A percentile compares a stretch with the other conserved stretches of the same genome.
Evolutionary conservation across 2,329 filamentous ascomycete genomes (phyloP).

Genomic region (Pochonia chlamydosporia): DNA sequence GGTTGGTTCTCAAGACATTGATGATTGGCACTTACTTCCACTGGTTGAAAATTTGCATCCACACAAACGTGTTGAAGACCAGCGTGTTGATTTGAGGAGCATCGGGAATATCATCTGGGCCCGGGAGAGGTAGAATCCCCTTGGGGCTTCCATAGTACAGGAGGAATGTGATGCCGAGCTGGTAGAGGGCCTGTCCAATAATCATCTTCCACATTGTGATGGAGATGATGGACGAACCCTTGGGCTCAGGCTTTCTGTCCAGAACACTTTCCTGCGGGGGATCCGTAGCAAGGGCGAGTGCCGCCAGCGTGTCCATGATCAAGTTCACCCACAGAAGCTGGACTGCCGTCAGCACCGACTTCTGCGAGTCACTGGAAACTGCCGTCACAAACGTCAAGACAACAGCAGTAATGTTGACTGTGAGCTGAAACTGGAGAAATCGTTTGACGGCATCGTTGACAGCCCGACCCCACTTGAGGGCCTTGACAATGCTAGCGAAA

Average conservation of each 20-base stretch:
- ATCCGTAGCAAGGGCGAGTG: conserved; percentile 82
- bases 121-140: conserved; percentile 34
- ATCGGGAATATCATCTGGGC: conserved; percentile 34
- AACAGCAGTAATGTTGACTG: conserved; percentile 89
- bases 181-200: conserved; percentile 83
- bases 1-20: no score
- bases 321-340: conserved; percentile 95
- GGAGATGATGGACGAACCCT: conserved; percentile 63
- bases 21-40: conserved; percentile 81
- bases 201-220: conserved; percentile 99
- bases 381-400: conserved; percentile 82
- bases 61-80: conserved; percentile 97
- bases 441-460: conserved; percentile 75
- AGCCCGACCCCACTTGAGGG: conserved; percentile 72
- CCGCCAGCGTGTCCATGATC: conserved; percentile 95
- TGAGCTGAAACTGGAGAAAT: conserved; percentile 72
- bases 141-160: conserved; percentile 68
- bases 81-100: conserved; percentile 62
- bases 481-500: conserved; percentile 80
- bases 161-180: conserved; percentile 72
- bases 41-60: conserved; percentile 99
- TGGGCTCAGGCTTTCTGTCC: conserved; percentile 63
- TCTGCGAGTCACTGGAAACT: conserved; percentile 62
- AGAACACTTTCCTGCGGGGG: conserved; percentile 79
- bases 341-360: conserved; percentile 77